Conservation (phyloP, 352 stramenopile species). For the Pythium biforme region DNA sequence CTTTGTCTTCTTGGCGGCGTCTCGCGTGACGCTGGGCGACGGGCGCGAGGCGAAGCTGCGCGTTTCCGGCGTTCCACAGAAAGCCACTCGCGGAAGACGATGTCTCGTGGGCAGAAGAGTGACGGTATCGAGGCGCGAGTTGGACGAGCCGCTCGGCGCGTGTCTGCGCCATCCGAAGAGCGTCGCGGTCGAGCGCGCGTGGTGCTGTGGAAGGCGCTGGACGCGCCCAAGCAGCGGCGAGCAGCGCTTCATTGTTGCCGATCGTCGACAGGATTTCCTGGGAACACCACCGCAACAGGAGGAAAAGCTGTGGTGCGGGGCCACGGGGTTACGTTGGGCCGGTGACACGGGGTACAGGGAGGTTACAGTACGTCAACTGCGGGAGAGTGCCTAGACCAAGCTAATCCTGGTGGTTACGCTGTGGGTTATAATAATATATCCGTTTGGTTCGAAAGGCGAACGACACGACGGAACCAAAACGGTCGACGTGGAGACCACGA, state of each 20-base stretch:
- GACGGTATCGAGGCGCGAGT: background rate
- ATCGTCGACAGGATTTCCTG: background rate
- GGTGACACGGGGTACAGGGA: background rate
- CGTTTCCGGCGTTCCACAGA: background rate
- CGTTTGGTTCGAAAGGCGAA: too few relatives aligned
- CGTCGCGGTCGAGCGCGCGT: background rate
- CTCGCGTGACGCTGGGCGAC: background rate
- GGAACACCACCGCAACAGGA: constrained; percentile 23
- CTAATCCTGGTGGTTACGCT: background rate
- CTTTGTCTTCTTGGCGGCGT: constrained; percentile 13
- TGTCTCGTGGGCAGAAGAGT: background rate
- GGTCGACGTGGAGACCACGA: background rate
- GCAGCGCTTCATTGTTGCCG: constrained; percentile 20
- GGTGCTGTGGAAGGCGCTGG: constrained; percentile 9
- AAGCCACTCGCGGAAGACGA: background rate
- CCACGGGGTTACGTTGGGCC: background rate
- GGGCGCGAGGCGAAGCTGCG: constrained; percentile 8
- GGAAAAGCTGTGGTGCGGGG: constrained; percentile 10
- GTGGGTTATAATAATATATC: background rate
- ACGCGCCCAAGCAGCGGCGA: constrained; percentile 17
- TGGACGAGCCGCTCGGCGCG: background rate
- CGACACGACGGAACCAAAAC: too few relatives aligned
- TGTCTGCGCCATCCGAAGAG: background rate
- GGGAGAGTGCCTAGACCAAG: background rate
- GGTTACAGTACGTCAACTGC: background rate